Conservation (phyloP, 257 asterid species). For the Lycium barbarum region DNA sequence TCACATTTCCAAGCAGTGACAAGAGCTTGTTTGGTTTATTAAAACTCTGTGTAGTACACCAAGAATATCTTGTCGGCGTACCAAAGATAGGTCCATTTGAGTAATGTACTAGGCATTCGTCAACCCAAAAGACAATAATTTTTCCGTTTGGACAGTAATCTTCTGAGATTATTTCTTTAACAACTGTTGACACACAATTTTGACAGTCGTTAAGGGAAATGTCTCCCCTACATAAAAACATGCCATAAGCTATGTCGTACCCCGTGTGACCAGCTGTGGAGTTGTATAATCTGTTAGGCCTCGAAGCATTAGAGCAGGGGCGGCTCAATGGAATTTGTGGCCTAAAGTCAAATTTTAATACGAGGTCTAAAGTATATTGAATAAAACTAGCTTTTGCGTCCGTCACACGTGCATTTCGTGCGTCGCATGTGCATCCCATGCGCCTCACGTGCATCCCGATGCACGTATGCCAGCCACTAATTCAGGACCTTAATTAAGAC, state of each 20-base stretch:
- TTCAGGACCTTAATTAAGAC: too few relatives aligned
- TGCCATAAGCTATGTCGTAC: not conserved
- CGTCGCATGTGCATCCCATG: too few relatives aligned
- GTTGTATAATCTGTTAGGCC: slow-evolving; percentile 22
- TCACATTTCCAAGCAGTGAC: not conserved
- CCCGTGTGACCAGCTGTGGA: slow-evolving; percentile 23
- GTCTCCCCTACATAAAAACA: slow-evolving; percentile 41
- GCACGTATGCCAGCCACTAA: too few relatives aligned
- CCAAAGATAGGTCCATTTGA: not conserved
- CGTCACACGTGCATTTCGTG: too few relatives aligned
- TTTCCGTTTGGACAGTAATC: slow-evolving; percentile 24
- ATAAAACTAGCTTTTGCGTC: too few relatives aligned
- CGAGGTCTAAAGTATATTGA: too few relatives aligned
- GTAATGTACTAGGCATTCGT: slow-evolving; percentile 8
- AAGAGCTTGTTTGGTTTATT: not conserved
- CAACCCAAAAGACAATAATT: not conserved
- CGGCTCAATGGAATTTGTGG: too few relatives aligned
- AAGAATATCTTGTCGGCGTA: not conserved
- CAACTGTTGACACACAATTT: slow-evolving; percentile 23
- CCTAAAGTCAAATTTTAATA: too few relatives aligned
- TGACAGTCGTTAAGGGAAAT: not conserved
- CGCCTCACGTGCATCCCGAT: too few relatives aligned
- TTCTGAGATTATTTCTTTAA: not conserved
- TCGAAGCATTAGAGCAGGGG: slow-evolving; percentile 20
- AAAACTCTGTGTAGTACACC: not conserved